A percentile compares a stretch with the other conserved stretches of the same genome.
phyloP scores from a whole-genome alignment of 2,329 filamentous ascomycete genomes.

The Macroventuria anomochaeta region DNA sequence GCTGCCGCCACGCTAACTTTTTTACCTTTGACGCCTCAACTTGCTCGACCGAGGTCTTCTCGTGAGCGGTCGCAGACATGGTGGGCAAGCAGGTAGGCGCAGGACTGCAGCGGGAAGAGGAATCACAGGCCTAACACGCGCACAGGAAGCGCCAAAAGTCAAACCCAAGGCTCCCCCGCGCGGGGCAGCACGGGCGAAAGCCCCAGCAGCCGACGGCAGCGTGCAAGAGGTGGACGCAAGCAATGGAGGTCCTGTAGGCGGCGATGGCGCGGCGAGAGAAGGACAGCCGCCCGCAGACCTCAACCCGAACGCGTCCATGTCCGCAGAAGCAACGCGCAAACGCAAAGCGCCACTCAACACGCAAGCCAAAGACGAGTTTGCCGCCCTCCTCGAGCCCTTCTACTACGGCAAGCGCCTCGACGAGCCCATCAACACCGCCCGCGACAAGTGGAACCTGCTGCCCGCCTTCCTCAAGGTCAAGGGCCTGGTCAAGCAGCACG shows the following conservation, averaged over 20 bases:
- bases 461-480: slow-evolving; percentile 99
- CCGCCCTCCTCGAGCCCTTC: slow-evolving; percentile 71
- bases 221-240: slow-evolving; percentile 16
- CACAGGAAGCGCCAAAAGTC: slow-evolving; percentile 35
- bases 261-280: neutral
- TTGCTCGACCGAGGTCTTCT: slow-evolving; percentile 18
- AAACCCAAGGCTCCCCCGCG: slow-evolving; percentile 42
- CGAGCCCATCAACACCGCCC: slow-evolving; percentile 71
- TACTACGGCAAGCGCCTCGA: slow-evolving; percentile 72
- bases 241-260: slow-evolving; percentile 10
- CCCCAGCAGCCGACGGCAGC: slow-evolving; percentile 20
- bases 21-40: slow-evolving; percentile 27
- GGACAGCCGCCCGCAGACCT: slow-evolving; percentile 21
- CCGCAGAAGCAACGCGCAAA: slow-evolving; percentile 36
- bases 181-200: slow-evolving; percentile 38
- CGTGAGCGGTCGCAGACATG: slow-evolving; percentile 32
- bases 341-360: slow-evolving; percentile 35
- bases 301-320: slow-evolving; percentile 28
- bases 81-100: slow-evolving; percentile 39
- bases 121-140: slow-evolving; percentile 15
- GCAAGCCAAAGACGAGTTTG: slow-evolving; percentile 59
- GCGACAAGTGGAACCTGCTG: slow-evolving; percentile 96
- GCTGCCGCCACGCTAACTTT: slow-evolving; percentile 34
- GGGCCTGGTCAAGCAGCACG: slow-evolving; percentile 94
- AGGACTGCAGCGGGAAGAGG: neutral